Evolutionary conservation across 331 rosid species (phyloP).

Genomic region (Pyrus hybrid): DNA sequence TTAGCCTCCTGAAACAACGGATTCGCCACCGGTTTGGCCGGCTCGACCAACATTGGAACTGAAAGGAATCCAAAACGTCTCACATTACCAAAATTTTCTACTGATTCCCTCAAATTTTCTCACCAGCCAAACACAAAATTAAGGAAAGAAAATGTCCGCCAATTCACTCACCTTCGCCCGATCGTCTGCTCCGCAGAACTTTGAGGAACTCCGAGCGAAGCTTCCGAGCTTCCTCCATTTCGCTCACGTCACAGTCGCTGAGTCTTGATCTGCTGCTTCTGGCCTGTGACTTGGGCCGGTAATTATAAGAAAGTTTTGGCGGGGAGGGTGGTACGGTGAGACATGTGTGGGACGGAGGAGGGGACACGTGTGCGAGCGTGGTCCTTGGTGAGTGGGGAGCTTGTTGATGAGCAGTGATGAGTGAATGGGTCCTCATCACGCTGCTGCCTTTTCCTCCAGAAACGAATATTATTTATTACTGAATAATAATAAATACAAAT

Average conservation of each 20-base stretch:
- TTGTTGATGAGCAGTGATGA: neutral
- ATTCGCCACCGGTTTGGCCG: constrained; percentile 40
- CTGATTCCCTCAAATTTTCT: neutral
- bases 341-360: constrained; percentile 20
- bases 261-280: neutral
- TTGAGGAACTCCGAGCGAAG: constrained; percentile 49
- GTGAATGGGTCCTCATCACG: neutral
- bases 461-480: neutral
- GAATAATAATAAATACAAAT: neutral
- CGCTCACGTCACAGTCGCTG: neutral
- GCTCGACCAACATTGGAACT: constrained; percentile 53
- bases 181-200: constrained; percentile 44
- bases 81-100: neutral
- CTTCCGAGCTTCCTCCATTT: constrained; percentile 25
- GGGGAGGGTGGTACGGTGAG: neutral
- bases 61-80: constrained; percentile 8
- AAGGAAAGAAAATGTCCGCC: neutral
- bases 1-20: constrained; percentile 43
- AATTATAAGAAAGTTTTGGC: constrained; percentile 10
- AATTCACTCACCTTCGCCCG: constrained; percentile 30
- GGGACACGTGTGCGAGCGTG: constrained; percentile 21
- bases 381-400: neutral
- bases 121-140: constrained; percentile 1
- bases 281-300: neutral
- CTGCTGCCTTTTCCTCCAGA: neutral